phyloP scores from a whole-genome alignment of 352 stramenopile species.

The Phytophthora aleatoria region DNA sequence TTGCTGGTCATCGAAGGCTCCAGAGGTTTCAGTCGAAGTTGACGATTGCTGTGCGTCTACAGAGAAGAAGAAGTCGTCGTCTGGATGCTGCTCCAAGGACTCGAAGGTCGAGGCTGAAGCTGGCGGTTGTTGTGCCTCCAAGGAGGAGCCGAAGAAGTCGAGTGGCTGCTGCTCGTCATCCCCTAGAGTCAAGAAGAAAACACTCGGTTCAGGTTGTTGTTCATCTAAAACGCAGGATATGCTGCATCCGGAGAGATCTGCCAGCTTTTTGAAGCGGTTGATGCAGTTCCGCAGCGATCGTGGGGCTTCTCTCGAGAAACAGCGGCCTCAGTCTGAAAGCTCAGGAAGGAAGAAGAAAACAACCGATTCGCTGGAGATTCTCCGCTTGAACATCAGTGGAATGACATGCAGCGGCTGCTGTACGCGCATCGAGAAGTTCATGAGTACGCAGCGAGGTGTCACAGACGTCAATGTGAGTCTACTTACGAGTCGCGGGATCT shows the following conservation, averaged over 20 bases:
- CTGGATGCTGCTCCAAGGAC: slow-evolving; percentile 20
- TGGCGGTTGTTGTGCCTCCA: slow-evolving; percentile 13
- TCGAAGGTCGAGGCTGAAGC: neutral
- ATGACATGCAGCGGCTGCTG: slow-evolving; percentile 91
- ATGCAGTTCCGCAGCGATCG: slow-evolving; percentile 44
- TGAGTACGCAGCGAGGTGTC: slow-evolving; percentile 60
- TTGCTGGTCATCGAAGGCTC: slow-evolving; percentile 15
- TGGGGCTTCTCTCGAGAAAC: slow-evolving; percentile 34
- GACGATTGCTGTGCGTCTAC: slow-evolving; percentile 12
- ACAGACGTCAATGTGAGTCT: slow-evolving; percentile 66
- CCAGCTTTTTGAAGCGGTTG: slow-evolving; percentile 50
- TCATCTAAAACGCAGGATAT: slow-evolving; percentile 20
- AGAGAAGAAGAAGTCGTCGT: neutral
- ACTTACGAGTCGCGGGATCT: slow-evolving; percentile 59
- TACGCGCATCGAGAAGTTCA: slow-evolving; percentile 81
- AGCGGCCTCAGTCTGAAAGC: slow-evolving; percentile 10
- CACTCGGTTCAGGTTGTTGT: slow-evolving; percentile 17
- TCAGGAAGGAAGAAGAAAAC: slow-evolving; percentile 17
- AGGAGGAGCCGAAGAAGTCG: slow-evolving; percentile 7
- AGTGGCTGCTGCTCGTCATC: slow-evolving; percentile 22
- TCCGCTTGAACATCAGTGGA: slow-evolving; percentile 68
- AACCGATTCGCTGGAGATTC: slow-evolving; percentile 26
- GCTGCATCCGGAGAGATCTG: slow-evolving; percentile 19
- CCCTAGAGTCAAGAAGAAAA: slow-evolving; percentile 13
- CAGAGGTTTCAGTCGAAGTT: neutral